A percentile compares a stretch with the other conserved stretches of the same genome.
phyloP scores from a whole-genome alignment of 345 rosid genomes.

The Zanthoxylum bungeanum region DNA sequence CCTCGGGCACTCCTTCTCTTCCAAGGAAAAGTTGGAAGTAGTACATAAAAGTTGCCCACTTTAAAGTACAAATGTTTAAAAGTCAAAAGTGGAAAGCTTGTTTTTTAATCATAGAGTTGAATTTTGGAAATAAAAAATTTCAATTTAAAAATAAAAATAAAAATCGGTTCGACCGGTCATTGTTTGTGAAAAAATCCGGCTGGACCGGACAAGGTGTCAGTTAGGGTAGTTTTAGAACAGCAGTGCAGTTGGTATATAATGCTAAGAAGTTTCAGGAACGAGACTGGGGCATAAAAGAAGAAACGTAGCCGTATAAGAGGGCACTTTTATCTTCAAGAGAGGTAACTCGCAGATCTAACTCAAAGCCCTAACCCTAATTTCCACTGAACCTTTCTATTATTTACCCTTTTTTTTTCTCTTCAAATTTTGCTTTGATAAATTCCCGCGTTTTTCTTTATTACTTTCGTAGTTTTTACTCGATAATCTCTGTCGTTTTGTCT shows the following conservation, averaged over 20 bases:
- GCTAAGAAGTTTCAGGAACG: conserved; percentile 19
- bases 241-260: conserved; percentile 30
- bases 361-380: conserved; percentile 19
- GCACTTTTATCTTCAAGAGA: conserved; percentile 26
- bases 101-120: too few species aligned
- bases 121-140: neutral
- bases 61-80: too few species aligned
- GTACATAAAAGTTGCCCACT: too few species aligned
- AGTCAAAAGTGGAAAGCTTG: too few species aligned
- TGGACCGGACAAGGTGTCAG: conserved; percentile 37
- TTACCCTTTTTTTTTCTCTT: neutral
- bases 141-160: neutral
- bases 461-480: neutral
- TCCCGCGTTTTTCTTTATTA: neutral
- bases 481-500: neutral
- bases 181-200: neutral
- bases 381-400: neutral
- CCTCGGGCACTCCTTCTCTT: too few species aligned
- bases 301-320: conserved; percentile 70
- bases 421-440: neutral
- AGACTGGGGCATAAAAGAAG: conserved; percentile 47
- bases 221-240: conserved; percentile 46
- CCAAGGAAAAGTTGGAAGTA: too few species aligned
- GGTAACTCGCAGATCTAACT: conserved; percentile 27
- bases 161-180: neutral